Percentiles rank a stretch among this genome's conserved stretches.
phyloP scores from a whole-genome alignment of 768 basidiomycete species.

The Daedaleopsis nitida region DNA sequence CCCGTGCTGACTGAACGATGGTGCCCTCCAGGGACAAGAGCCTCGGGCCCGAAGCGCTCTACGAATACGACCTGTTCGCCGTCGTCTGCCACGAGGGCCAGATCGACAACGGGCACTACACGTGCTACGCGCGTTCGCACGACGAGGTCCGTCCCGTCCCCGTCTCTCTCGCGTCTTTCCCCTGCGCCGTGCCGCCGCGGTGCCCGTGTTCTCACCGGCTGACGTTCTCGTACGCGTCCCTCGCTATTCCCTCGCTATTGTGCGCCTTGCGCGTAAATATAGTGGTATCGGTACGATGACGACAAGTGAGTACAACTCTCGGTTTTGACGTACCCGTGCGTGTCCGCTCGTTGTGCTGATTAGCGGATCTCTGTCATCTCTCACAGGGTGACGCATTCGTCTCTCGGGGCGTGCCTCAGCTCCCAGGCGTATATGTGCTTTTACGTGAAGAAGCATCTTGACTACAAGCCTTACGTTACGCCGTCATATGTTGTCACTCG shows the following conservation, averaged over 20 bases:
- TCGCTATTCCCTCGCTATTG: background rate
- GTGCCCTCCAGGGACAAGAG: constrained; percentile 34
- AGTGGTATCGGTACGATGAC: constrained; percentile 97
- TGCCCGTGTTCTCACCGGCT: background rate
- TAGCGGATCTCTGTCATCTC: background rate
- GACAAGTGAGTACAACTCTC: constrained; percentile 79
- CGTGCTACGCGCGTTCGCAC: constrained; percentile 79
- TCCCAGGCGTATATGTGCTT: constrained; percentile 94
- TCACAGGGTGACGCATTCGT: constrained; percentile 69
- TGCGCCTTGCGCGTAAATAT: background rate
- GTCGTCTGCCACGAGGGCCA: constrained; percentile 95
- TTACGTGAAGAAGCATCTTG: constrained; percentile 87
- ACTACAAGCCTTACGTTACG: constrained; percentile 72
- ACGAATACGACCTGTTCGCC: constrained; percentile 89
- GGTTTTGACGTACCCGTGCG: constrained; percentile 1
- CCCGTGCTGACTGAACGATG: background rate
- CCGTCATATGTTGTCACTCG: constrained; percentile 69
- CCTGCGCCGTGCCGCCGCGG: constrained; percentile 1
- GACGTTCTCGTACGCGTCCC: background rate
- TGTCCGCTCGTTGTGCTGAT: constrained; percentile 9
- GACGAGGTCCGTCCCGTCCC: constrained; percentile 65
- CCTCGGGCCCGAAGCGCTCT: constrained; percentile 66
- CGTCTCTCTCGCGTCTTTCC: background rate
- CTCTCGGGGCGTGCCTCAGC: constrained; percentile 62
- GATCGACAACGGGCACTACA: constrained; percentile 95